Evolutionary conservation across 495 filamentous ascomycete species (phyloP), one percentile per base, ranked within the genome.

Genomic region (Pyrenula aspistea): DNA sequence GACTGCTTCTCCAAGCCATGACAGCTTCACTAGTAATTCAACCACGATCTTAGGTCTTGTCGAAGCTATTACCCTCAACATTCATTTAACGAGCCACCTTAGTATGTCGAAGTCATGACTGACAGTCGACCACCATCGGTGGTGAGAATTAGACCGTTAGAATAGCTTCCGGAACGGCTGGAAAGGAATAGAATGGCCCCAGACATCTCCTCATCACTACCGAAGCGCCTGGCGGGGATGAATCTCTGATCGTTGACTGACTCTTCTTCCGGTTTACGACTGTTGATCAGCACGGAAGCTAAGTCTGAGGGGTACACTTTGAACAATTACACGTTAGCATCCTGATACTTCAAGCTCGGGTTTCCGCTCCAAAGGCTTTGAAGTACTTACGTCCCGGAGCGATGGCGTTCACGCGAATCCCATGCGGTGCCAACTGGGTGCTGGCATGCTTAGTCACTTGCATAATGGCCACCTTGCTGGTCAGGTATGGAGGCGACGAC

Each of bases 391-490:
- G 67, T 20, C 85, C 86, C 24, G 86, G 84, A 10, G 81, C 79
- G 23, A 88, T 74, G n/a, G 77, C 75, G 70, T 88, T 88, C 10
- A 77, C 68, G 0, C 82, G 70, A 54, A 89, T 86, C 59, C 74
- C 65, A 68, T 82, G 86, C 21, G 74, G 70, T 15, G 72, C 73
- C 24, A 85, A 66, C 20, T 61, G 61, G 0, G 74, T 78, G 2
- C 79, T 71, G 42, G 87, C 60, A 59, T 77, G 70, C 73, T 87
- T 88, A 24, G 83, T 79, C 53, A 87, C 64, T 60, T 86, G 84
- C 22, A 72, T 83, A 12, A 76, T 73, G 0, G 81, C 81, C 11
- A 82, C 80, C 70, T 89, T 89, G 61, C 77, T 82, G 24, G 75
- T 65, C 4, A 77, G 80, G 59, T 88, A 89, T 11, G 83, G 78